These are phyloP conservation scores for Penicillium sp. DNA, from an alignment of 2,329 filamentous ascomycete species.

Conservation along the genomic window DNA sequence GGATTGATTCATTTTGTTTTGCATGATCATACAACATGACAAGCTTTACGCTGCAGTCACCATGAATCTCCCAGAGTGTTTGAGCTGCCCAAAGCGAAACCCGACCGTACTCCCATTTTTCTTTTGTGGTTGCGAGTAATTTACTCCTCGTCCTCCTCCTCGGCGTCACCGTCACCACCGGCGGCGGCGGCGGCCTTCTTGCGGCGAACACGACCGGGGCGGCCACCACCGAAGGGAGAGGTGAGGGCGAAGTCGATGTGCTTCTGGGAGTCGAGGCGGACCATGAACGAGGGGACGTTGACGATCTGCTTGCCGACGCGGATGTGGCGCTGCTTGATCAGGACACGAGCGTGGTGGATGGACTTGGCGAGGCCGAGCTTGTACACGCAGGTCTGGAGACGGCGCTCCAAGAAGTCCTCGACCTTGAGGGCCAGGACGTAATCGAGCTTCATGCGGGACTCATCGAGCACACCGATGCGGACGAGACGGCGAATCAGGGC, in stretches of 20 bases:
- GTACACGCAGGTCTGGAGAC: constrained; percentile 99
- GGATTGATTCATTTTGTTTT: constrained; percentile 37
- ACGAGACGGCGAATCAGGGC: constrained; percentile 99
- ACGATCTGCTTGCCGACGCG: constrained; percentile 99
- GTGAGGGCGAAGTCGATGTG: constrained; percentile 99
- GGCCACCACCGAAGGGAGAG: constrained; percentile 96
- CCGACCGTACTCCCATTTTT: constrained; percentile 40
- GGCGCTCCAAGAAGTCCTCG: constrained; percentile 99
- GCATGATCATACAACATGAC: constrained; percentile 45
- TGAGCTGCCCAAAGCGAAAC: constrained; percentile 39
- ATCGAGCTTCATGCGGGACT: constrained; percentile 99
- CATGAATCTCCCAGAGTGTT: constrained; percentile 36
- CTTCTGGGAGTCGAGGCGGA: constrained; percentile 99
- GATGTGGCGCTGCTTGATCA: constrained; percentile 99
- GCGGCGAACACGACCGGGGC: constrained; percentile 95
- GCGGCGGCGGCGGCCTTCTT: constrained; percentile 99
- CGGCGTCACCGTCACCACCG: constrained; percentile 63
- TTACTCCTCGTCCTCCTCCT: constrained; percentile 78
- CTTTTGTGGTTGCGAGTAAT: constrained; percentile 32
- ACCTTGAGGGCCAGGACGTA: constrained; percentile 99
- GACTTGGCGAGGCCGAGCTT: constrained; percentile 99
- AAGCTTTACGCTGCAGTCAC: constrained; percentile 42
- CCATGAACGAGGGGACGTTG: constrained; percentile 99
- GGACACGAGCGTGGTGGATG: constrained; percentile 99
- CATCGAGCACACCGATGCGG: constrained; percentile 98